phyloP scores from a whole-genome alignment of 2,329 filamentous ascomycete species.

The Talaromyces atroroseus region DNA sequence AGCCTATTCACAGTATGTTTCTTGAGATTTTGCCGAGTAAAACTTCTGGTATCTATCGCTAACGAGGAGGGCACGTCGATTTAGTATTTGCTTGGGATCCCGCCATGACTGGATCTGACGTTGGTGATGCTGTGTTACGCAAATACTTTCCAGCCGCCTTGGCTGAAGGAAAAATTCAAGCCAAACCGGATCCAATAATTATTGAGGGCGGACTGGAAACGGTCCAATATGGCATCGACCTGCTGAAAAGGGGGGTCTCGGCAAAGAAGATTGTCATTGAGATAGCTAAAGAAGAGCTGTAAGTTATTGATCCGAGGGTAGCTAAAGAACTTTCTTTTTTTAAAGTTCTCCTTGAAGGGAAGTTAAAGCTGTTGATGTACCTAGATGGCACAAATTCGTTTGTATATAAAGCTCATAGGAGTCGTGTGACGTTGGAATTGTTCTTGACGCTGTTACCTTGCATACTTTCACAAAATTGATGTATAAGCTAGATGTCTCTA shows the following conservation, averaged over 20 bases:
- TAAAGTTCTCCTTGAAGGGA: too few relatives aligned
- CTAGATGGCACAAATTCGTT: too few relatives aligned
- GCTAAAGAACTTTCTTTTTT: too few relatives aligned
- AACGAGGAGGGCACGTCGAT: background rate
- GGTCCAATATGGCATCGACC: slow-evolving; percentile 33
- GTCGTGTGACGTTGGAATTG: too few relatives aligned
- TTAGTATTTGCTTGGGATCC: slow-evolving; percentile 3
- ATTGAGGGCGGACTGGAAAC: slow-evolving; percentile 33
- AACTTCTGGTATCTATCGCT: background rate
- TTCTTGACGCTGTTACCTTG: too few relatives aligned
- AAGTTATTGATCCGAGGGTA: background rate
- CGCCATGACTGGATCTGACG: slow-evolving; percentile 3
- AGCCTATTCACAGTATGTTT: background rate
- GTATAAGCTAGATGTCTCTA: too few relatives aligned
- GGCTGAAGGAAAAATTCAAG: slow-evolving; percentile 23
- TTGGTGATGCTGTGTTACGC: slow-evolving; percentile 23
- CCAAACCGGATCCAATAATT: slow-evolving; percentile 31
- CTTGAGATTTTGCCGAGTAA: background rate
- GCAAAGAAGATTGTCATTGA: slow-evolving; percentile 35
- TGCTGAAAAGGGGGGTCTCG: slow-evolving; percentile 33
- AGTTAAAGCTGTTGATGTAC: too few relatives aligned
- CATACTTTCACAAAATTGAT: too few relatives aligned
- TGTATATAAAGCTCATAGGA: too few relatives aligned
- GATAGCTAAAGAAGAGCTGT: background rate
- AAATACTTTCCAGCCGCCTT: slow-evolving; percentile 26